Base-by-base conservation (phyloP, 805 yeast genomes). In the Suhomyces sp. region DNA sequence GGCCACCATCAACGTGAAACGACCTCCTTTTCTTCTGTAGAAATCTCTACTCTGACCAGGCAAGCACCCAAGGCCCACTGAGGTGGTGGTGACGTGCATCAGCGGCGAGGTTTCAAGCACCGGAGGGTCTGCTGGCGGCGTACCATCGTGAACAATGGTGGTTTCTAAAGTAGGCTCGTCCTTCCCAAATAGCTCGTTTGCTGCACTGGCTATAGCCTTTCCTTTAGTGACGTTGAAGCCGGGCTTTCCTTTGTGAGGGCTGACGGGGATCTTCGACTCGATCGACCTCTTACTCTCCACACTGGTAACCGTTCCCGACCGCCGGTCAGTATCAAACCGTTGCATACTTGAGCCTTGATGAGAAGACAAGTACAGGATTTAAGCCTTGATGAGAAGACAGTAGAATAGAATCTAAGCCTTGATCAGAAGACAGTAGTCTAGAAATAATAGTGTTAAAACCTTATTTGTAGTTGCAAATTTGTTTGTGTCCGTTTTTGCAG, bases 1-100 rank as follows among this genome's bases (percentile, higher is more conserved):
- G 2, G 68, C 74, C 6, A 73, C 71, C 70, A 74, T 70, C 51
- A 74, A 56, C 29, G 72, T 70, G 50, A 73, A 72, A n/a, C 53
- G 54, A 6, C 61, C 70, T 0, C 78, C 78, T 40, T 60, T 67
- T 49, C 63, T 60, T 36, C 59, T 61, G 29, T 58, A 55, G 31
- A 60, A 54, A 9, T 49, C 49, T 51, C 64, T 65, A 46, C 66
- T 65, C 54, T 73, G 77, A 13, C 52, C 48, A 3, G 77, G 77
- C 15, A 74, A 64, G 23, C 35, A 48, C 4, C 47, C 41, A 17
- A 72, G 60, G 1, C 74, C 73, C 5, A 63, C 49, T 1, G 46
- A 42, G 6, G 46, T 42, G 12, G 10, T n/a, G 3, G 29, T 22
- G 5, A 23, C 46, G 4, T 13, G 15, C 12, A 9, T 13, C 46